These are phyloP conservation scores for Penstemon davidsonii DNA, from an alignment of 257 asterid genomes.

Conservation along the genomic window DNA sequence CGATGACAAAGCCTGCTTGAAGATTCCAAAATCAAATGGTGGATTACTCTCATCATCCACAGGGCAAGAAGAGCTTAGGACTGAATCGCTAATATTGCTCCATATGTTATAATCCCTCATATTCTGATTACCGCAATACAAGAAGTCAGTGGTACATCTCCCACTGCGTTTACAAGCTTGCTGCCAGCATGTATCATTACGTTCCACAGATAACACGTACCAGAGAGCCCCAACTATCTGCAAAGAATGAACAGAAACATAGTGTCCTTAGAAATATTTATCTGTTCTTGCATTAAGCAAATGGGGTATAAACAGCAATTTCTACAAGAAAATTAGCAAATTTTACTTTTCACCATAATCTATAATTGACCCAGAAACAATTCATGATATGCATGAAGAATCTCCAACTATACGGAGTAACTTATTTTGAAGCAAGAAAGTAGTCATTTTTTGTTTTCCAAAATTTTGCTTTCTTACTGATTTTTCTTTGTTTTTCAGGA, in stretches of 20 bases:
- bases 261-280: slow-evolving; percentile 10
- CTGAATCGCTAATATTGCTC: slow-evolving; percentile 48
- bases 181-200: slow-evolving; percentile 93
- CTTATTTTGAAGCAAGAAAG: background rate
- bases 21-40: slow-evolving; percentile 94
- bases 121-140: slow-evolving; percentile 80
- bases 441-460: too few relatives aligned
- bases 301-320: background rate
- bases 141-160: slow-evolving; percentile 52
- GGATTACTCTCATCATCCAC: slow-evolving; percentile 47
- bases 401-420: too few relatives aligned
- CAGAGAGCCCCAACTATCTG: slow-evolving; percentile 99
- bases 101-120: slow-evolving; percentile 50
- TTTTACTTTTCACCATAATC: background rate
- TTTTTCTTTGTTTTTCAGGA: background rate
- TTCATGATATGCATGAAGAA: background rate
- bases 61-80: slow-evolving; percentile 58
- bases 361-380: background rate
- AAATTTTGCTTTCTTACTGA: too few relatives aligned
- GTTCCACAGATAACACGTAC: slow-evolving; percentile 94
- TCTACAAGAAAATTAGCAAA: background rate
- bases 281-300: background rate
- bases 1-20: slow-evolving; percentile 77
- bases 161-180: slow-evolving; percentile 56
- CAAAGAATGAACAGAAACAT: slow-evolving; percentile 27